Conservation (phyloP, 2,329 filamentous ascomycete species). For the Exophiala sp. region DNA sequence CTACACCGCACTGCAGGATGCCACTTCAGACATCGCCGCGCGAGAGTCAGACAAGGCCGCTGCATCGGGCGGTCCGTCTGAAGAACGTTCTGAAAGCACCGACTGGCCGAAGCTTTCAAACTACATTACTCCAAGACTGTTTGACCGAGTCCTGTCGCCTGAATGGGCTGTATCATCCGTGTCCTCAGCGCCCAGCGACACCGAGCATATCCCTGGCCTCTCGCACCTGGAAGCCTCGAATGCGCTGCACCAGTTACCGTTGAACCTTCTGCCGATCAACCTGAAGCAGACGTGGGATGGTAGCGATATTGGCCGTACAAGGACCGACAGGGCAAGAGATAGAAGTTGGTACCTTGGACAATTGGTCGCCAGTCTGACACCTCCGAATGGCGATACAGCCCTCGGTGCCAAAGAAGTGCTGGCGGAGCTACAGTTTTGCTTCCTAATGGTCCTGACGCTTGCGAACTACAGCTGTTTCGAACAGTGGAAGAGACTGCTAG, state of each 20-base stretch:
- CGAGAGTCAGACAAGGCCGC: constrained; percentile 1
- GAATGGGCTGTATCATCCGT: constrained; percentile 53
- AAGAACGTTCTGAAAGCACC: constrained; percentile 25
- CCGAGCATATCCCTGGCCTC: constrained; percentile 57
- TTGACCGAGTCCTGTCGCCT: constrained; percentile 21
- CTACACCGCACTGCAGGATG: constrained; percentile 23
- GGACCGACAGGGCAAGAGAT: constrained; percentile 58
- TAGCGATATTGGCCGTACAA: constrained; percentile 55
- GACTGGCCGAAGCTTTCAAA: constrained; percentile 49
- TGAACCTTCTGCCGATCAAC: constrained; percentile 54
- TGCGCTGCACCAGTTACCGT: constrained; percentile 29
- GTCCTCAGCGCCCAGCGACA: constrained; percentile 51
- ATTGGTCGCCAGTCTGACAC: constrained; percentile 38
- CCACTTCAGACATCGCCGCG: constrained; percentile 20
- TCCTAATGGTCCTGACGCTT: constrained; percentile 57
- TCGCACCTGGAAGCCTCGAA: constrained; percentile 22
- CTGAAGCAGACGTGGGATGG: constrained; percentile 57
- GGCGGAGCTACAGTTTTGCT: constrained; percentile 58
- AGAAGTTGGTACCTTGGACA: constrained; percentile 56
- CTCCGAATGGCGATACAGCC: constrained; percentile 30
- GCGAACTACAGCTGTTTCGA: constrained; percentile 62
- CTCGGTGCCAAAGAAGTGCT: constrained; percentile 40
- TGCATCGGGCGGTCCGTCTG: neutral
- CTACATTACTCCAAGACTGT: constrained; percentile 40
- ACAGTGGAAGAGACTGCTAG: constrained; percentile 58